Percentiles rank a stretch among this genome's conserved stretches.
Evolutionary conservation across 805 yeast genomes (phyloP).

Genomic region (Spencermartinsiella europaea): DNA sequence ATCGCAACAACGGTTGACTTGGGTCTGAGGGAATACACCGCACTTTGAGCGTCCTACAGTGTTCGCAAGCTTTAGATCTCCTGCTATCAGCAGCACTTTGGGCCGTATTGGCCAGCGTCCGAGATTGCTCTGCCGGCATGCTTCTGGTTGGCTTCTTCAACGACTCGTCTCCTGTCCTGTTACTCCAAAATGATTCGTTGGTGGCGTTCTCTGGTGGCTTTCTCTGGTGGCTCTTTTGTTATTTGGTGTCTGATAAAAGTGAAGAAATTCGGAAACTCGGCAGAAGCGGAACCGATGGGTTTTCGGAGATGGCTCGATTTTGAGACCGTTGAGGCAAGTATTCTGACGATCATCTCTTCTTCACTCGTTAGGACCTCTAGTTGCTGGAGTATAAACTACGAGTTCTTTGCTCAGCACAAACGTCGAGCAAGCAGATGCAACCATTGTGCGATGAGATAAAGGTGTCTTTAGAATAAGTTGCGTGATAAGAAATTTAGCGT

Average conservation of each 20-base stretch:
- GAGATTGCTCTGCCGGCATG: not conserved
- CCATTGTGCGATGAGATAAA: no score
- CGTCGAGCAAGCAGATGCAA: no score
- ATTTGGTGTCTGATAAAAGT: not conserved
- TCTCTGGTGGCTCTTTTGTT: not conserved
- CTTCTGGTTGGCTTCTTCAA: not conserved
- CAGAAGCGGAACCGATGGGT: not conserved
- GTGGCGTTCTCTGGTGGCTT: not conserved
- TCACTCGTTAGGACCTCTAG: no score
- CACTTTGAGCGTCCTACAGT: constrained; percentile 77
- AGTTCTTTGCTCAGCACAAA: no score
- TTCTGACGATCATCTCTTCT: no score
- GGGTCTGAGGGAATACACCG: constrained; percentile 71
- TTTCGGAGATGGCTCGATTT: not conserved
- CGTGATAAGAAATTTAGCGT: no score
- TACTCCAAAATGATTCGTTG: not conserved
- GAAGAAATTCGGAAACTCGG: not conserved
- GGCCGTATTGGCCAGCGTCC: not conserved
- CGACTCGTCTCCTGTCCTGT: not conserved
- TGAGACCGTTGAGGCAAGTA: no score
- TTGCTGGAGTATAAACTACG: no score
- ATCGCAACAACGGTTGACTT: constrained; percentile 55
- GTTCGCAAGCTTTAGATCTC: constrained; percentile 33
- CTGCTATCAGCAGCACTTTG: constrained; percentile 8
- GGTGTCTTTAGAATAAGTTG: no score